These are phyloP conservation scores for Fusarium verrucosum DNA, from an alignment of 2,329 filamentous ascomycete genomes.

Conservation along the genomic window DNA sequence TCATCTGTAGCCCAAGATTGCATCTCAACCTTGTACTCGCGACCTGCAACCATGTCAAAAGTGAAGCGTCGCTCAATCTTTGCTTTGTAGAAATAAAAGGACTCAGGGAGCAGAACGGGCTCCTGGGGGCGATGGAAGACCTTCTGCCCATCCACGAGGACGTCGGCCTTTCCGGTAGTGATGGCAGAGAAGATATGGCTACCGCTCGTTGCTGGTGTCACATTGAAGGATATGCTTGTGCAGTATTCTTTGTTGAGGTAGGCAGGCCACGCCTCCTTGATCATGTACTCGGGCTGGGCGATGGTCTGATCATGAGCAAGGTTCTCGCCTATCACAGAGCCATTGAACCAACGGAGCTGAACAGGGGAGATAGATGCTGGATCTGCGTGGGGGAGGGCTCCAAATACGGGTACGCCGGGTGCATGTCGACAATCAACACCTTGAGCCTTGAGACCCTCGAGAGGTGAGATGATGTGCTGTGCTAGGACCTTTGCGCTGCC, in stretches of 20 bases:
- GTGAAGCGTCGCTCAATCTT: constrained; percentile 9
- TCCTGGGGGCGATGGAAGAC: not conserved
- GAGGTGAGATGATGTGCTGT: constrained; percentile 4
- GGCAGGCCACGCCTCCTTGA: constrained; percentile 3
- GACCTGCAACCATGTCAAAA: not conserved
- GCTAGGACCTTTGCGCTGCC: constrained; percentile 9
- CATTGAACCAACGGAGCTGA: not conserved
- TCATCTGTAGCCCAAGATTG: constrained; percentile 10
- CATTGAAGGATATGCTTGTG: not conserved
- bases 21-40: not conserved
- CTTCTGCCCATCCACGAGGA: not conserved
- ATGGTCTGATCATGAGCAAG: not conserved
- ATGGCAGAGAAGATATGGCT: not conserved
- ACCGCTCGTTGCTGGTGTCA: not conserved
- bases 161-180: not conserved
- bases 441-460: not conserved
- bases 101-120: not conserved
- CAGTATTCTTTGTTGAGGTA: not conserved
- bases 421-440: not conserved
- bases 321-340: not conserved
- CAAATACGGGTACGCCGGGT: not conserved
- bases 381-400: not conserved
- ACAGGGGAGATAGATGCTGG: not conserved
- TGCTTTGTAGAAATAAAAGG: constrained; percentile 11
- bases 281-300: not conserved